phyloP scores from a whole-genome alignment of 768 basidiomycete genomes.

The Boletus reticuloceps region DNA sequence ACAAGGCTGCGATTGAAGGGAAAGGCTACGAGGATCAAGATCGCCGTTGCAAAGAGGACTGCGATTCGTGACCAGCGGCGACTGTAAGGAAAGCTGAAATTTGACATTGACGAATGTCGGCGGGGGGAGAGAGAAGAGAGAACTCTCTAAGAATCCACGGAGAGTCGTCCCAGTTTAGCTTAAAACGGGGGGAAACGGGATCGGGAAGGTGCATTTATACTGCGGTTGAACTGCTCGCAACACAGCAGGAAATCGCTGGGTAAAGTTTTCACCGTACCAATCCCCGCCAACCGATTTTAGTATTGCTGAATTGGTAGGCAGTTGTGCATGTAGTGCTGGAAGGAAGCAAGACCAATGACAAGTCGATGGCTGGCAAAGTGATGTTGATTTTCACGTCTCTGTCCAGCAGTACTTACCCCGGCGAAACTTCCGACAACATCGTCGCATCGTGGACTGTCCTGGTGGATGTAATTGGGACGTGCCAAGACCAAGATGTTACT shows the following conservation, averaged over 20 bases:
- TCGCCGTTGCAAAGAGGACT: conserved; percentile 3
- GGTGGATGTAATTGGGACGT: no score
- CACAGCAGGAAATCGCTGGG: background rate
- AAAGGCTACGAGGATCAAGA: conserved; percentile 15
- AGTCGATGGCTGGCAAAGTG: background rate
- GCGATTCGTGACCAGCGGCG: conserved; percentile 3
- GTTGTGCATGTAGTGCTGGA: no score
- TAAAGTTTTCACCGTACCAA: no score
- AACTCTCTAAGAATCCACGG: no score
- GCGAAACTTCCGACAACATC: no score
- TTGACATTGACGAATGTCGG: conserved; percentile 1
- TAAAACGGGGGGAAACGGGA: background rate
- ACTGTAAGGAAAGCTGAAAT: background rate
- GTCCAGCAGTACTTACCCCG: no score
- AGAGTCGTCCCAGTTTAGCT: background rate
- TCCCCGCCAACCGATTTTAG: no score
- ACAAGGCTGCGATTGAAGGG: conserved; percentile 24
- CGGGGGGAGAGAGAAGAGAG: background rate
- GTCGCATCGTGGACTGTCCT: no score
- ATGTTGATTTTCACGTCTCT: background rate
- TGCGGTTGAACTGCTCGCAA: background rate
- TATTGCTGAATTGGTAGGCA: no score
- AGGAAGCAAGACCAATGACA: no score
- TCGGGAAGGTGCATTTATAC: background rate
- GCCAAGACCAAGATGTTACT: background rate